Conservation (phyloP, 495 filamentous ascomycete genomes). For the Neurospora sp. region DNA sequence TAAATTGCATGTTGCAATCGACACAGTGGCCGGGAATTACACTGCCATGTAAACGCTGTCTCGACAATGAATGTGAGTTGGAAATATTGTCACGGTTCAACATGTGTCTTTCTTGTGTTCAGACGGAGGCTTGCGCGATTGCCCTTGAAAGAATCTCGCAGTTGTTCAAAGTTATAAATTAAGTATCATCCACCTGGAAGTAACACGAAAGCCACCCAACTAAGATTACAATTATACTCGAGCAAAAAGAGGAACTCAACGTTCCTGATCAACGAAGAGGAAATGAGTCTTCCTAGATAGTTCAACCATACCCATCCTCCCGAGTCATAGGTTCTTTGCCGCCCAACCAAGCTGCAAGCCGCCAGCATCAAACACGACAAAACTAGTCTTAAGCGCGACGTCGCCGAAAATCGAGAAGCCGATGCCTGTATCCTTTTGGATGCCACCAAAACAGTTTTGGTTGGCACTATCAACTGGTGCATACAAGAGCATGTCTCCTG, state of each 20-base stretch:
- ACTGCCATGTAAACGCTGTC: background rate
- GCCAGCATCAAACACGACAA: slow-evolving; percentile 52
- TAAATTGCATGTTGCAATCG: background rate
- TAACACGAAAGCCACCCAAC: background rate
- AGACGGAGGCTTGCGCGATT: background rate
- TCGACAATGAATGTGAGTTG: background rate
- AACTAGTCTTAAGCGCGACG: slow-evolving; percentile 44
- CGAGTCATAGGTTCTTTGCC: slow-evolving; percentile 21
- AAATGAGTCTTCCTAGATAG: background rate
- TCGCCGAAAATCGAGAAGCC: slow-evolving; percentile 53
- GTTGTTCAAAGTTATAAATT: background rate
- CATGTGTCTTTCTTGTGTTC: background rate
- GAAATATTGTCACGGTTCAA: background rate
- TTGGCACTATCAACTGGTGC: slow-evolving; percentile 24
- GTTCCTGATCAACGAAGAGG: background rate
- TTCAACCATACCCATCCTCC: background rate
- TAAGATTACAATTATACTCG: background rate
- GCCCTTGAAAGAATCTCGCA: background rate
- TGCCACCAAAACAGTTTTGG: slow-evolving; percentile 49
- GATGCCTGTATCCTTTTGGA: slow-evolving; percentile 53
- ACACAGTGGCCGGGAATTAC: background rate
- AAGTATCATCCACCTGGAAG: background rate
- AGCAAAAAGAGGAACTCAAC: background rate
- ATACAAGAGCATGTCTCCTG: slow-evolving; percentile 48
- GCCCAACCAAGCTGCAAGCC: slow-evolving; percentile 49